Base-by-base conservation (phyloP, 805 yeast genomes). In the Candida xiaguanensis region DNA sequence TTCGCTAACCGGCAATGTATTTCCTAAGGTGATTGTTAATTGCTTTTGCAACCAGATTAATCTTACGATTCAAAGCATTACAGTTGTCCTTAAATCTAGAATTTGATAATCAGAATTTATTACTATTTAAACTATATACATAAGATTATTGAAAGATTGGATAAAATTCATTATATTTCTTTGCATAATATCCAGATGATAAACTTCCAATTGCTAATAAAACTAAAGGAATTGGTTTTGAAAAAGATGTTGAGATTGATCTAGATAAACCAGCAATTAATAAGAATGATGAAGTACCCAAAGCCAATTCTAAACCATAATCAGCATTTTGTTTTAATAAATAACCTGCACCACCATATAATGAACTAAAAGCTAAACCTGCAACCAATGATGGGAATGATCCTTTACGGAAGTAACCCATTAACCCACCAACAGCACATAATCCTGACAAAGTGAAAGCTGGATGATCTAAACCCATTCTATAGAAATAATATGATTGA, bases 331-430 rank as follows among this genome's bases (percentile, higher is more conserved):
- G 65, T 47, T 77, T 74, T 45, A 88, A 65, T 48, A 90, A 70
- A 61, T 87, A 85, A 13, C 95, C 91, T 2, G 88, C 81, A 42
- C 68, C 55, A n/a, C 83, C 85, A 55, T 75, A 85, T 19, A 78
- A 54, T 2, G 75, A 66, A 11, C 84, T 71, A 46, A 85, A 67
- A 1, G 79, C 61, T 8, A 76, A 47, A 28, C 97, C 97, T 1
- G 91, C 95, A 34, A 78, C 63, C 39, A 90, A 70, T 0, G 96
- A 87, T 16, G 95, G 95, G 26, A 82, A 54, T 2, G 95, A 85
- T 9, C 82, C 76, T 50, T 84, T 83, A 48, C 72, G 75, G 61
- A 63, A 52, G 60, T 66, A 85, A 28, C 93, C 93, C 62, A 79
- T 74, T 28, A 76, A 47, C 36, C 93, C 95, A 39, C 93, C 93